Base-by-base conservation (phyloP, 2,329 filamentous ascomycete species). In the Talaromyces sp. region DNA sequence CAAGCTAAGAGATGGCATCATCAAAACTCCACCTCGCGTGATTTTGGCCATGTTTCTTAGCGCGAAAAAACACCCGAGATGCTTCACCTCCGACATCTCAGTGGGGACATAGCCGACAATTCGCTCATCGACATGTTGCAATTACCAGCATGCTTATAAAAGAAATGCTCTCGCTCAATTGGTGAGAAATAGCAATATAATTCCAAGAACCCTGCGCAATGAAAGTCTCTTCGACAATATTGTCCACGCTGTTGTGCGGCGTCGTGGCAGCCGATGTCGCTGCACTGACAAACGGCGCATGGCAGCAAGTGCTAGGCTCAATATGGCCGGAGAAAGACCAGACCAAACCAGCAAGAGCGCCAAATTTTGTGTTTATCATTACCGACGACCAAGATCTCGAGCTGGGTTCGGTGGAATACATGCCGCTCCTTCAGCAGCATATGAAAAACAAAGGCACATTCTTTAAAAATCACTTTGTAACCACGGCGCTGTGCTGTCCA, bases 371-470 rank as follows among this genome's bases (percentile, higher is more conserved):
- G 22, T 88, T 90, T 70, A 85, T 90, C 65, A 78, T 90, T 45
- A 88, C 87, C 0, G 88, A 90, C 66, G 88, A 90, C 67, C 88
- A 90, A 70, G 88, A 90, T 70, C 74, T 86, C 1, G 82, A 85
- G 47, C 78, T 90, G 68, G 78, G 86, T 56, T 90, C 87, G 0
- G 71, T 89, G 3, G 78, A 83, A 0, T 89, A 89, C 66, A 87
- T 87, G 79, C 86, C 85, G 0, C 76, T 81, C 1, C 75, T 89
- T 0, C 76, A 84, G 59, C 82, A 86, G 68, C 81, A 88, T 68
- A 72, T 91, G 0, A 73, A 81, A 13, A 77, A 86, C 0, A 76
- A 86, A 62, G 89, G 88, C 0, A 88, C 85, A 0, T 82, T 81
- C 1, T 91, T 85, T 67, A 76, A 78, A 54, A 84, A 84, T 45